Evolutionary conservation across 2,329 filamentous ascomycete species (phyloP).

Genomic region (Botrytis squamosa): DNA sequence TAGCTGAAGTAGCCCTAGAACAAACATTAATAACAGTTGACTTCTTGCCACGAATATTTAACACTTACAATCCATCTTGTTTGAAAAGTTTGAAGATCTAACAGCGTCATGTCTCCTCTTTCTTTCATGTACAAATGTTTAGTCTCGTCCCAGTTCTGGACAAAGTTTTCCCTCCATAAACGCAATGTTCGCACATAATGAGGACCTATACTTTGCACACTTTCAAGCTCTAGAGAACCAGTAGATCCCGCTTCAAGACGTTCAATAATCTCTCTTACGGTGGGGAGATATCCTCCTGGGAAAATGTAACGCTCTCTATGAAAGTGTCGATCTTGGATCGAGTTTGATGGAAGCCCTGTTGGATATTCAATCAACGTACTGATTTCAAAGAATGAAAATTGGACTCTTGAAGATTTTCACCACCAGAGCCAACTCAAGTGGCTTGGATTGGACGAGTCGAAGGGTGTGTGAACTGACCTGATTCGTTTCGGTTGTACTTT

Average conservation of each 20-base stretch:
- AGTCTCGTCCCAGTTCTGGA: conserved; percentile 55
- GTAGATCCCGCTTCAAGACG: conserved; percentile 58
- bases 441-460: background rate
- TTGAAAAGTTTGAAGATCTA: conserved; percentile 53
- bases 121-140: conserved; percentile 54
- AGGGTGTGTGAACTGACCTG: background rate
- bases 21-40: background rate
- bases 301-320: conserved; percentile 72
- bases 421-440: background rate
- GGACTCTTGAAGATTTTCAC: background rate
- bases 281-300: conserved; percentile 66
- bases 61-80: conserved; percentile 63
- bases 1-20: conserved; percentile 24
- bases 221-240: conserved; percentile 61
- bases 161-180: conserved; percentile 66
- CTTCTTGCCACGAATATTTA: background rate
- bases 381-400: background rate
- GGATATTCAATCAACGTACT: background rate
- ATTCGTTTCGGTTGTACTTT: conserved; percentile 66
- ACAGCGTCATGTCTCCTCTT: conserved; percentile 48
- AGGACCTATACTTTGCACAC: conserved; percentile 66
- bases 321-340: conserved; percentile 44
- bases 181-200: conserved; percentile 67
- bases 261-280: conserved; percentile 52
- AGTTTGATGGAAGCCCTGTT: conserved; percentile 22